Percentiles rank a stretch among this genome's conserved stretches.
These are phyloP conservation scores for Thelephora ganbajun DNA, from an alignment of 768 basidiomycete genomes.

Conservation along the genomic window DNA sequence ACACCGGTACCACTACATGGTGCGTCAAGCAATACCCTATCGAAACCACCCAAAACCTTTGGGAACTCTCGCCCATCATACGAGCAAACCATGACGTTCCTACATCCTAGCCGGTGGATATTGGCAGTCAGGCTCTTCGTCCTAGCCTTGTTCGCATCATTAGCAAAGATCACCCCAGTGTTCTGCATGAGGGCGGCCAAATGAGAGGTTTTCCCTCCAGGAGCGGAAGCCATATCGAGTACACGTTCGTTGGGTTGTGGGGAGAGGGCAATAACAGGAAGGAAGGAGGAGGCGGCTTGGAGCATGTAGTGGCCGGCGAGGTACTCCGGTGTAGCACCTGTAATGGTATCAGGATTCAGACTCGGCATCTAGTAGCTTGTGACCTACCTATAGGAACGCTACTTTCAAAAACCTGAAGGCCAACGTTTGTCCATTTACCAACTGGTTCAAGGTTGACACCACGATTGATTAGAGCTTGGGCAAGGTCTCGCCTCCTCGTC, in stretches of 20 bases:
- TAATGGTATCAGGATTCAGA: background rate
- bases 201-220: slow-evolving; percentile 96
- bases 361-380: background rate
- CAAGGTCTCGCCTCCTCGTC: slow-evolving; percentile 85
- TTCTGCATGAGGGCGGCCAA: slow-evolving; percentile 95
- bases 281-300: slow-evolving; percentile 95
- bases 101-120: slow-evolving; percentile 92
- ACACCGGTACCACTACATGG: slow-evolving; percentile 98
- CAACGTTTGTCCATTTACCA: slow-evolving; percentile 98
- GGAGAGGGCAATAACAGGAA: slow-evolving; percentile 92
- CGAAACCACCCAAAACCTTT: slow-evolving; percentile 97
- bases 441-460: slow-evolving; percentile 97
- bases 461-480: slow-evolving; percentile 84
- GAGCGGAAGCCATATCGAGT: slow-evolving; percentile 97
- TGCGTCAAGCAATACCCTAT: slow-evolving; percentile 91
- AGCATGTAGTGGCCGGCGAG: slow-evolving; percentile 99
- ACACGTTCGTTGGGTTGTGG: slow-evolving; percentile 91
- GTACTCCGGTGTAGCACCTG: slow-evolving; percentile 95
- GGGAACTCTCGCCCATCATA: slow-evolving; percentile 98
- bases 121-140: slow-evolving; percentile 97
- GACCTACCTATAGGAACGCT: slow-evolving; percentile 76
- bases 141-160: slow-evolving; percentile 87
- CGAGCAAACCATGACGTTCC: slow-evolving; percentile 93
- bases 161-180: slow-evolving; percentile 95
- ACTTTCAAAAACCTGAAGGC: slow-evolving; percentile 96